Conservation (phyloP, 495 filamentous ascomycete species). For the Apiosordaria backusii region DNA sequence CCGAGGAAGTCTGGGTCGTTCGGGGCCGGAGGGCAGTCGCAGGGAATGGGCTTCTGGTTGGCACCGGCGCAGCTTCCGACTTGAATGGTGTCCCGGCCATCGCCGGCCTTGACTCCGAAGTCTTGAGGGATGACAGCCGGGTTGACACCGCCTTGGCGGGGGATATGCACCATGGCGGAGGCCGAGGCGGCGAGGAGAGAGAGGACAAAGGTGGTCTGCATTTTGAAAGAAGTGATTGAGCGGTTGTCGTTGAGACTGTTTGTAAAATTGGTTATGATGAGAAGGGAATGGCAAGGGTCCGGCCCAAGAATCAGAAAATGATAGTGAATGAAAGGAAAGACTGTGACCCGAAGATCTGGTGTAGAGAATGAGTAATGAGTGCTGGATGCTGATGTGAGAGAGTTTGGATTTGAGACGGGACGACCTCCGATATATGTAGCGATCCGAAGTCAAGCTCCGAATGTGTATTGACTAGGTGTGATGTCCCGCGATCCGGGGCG, state of each 20-base stretch:
- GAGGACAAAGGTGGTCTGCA: constrained; percentile 12
- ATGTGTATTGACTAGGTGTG: background rate
- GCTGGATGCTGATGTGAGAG: background rate
- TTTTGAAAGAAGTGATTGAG: constrained; percentile 8
- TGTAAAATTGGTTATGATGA: background rate
- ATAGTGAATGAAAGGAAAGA: constrained; percentile 9
- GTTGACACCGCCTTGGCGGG: constrained; percentile 21
- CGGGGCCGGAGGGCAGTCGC: constrained; percentile 24
- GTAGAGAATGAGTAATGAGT: background rate
- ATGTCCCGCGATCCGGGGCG: background rate
- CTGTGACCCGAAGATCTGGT: constrained; percentile 6
- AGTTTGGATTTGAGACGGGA: constrained; percentile 1
- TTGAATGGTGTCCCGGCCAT: constrained; percentile 6
- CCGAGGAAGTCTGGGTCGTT: constrained; percentile 23
- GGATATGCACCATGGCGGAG: constrained; percentile 5
- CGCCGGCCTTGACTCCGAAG: constrained; percentile 21
- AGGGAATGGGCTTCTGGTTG: constrained; percentile 25
- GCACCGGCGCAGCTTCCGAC: constrained; percentile 15
- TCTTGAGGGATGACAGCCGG: constrained; percentile 16
- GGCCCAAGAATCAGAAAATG: constrained; percentile 8
- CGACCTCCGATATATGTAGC: constrained; percentile 6
- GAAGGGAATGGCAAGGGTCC: constrained; percentile 11
- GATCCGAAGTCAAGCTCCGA: constrained; percentile 4
- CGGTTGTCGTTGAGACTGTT: background rate
- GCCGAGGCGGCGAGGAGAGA: constrained; percentile 14